Percentiles rank a stretch among this genome's conserved stretches.
Evolutionary conservation across 106 monocot genomes (phyloP).

Genomic region (Posidonia australis): DNA sequence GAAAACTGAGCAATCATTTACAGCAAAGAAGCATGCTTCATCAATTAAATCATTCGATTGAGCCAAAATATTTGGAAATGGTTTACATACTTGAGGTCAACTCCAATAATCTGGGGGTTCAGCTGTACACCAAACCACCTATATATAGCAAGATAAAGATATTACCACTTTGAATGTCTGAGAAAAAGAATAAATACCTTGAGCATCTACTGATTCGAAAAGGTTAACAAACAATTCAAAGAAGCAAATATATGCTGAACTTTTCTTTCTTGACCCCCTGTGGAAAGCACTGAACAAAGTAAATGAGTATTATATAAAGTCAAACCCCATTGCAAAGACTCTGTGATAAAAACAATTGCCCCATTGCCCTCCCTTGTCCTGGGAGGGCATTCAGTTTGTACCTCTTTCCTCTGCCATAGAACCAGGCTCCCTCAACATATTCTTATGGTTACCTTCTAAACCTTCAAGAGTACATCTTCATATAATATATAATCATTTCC

Average conservation of each 20-base stretch:
- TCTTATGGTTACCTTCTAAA: no score
- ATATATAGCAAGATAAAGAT: neutral
- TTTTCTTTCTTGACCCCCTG: no score
- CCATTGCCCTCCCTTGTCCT: no score
- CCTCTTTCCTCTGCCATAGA: no score
- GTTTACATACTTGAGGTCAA: constrained; percentile 87
- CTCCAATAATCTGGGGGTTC: constrained; percentile 82
- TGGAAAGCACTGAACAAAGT: no score
- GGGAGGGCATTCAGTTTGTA: no score
- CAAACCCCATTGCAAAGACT: no score
- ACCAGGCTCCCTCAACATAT: no score
- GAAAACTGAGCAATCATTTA: neutral
- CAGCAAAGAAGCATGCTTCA: neutral
- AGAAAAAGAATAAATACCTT: neutral
- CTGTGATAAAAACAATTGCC: no score
- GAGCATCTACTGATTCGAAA: neutral
- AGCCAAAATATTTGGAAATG: neutral
- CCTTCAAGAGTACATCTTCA: no score
- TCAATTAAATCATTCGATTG: neutral
- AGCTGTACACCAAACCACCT: constrained; percentile 98
- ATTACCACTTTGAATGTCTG: neutral
- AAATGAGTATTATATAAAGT: no score
- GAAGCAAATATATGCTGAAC: neutral
- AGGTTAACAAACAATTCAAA: neutral
- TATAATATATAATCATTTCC: no score